These are phyloP conservation scores for Xylaria cubensis DNA, from an alignment of 495 filamentous ascomycete genomes.

Conservation along the genomic window DNA sequence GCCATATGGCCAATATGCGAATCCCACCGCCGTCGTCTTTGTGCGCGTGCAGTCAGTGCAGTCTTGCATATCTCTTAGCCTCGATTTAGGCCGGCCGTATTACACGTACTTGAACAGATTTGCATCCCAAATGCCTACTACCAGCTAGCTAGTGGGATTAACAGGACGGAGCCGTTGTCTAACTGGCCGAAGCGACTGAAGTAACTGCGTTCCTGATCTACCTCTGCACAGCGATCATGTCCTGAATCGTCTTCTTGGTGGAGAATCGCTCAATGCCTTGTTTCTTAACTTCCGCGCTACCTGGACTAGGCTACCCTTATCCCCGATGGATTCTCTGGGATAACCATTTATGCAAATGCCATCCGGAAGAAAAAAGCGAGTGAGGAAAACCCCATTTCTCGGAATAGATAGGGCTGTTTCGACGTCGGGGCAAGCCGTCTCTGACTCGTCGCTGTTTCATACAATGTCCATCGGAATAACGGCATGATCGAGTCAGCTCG, in stretches of 20 bases:
- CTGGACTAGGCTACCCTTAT: not conserved
- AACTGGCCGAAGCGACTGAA: not conserved
- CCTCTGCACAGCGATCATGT: not conserved
- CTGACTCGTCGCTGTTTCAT: conserved; percentile 12
- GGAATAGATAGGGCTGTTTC: not conserved
- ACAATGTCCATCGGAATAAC: not conserved
- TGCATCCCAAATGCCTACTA: not conserved
- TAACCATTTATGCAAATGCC: not conserved
- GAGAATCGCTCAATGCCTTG: conserved; percentile 1
- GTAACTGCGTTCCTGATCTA: not conserved
- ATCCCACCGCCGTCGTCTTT: not conserved
- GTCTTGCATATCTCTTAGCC: not conserved
- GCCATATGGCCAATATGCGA: not conserved
- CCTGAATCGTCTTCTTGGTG: not conserved
- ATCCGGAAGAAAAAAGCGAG: not conserved
- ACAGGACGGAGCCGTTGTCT: not conserved
- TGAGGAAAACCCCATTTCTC: not conserved
- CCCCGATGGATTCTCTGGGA: not conserved
- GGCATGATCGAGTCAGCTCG: conserved; percentile 13
- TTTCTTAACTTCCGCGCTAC: not conserved
- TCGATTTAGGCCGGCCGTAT: not conserved
- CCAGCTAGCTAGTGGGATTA: not conserved
- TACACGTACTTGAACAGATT: not conserved
- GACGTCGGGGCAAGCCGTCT: not conserved
- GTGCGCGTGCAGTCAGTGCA: not conserved